A percentile compares a stretch with the other conserved stretches of the same genome.
These are phyloP conservation scores for Vigna mungo DNA, from an alignment of 306 rosid genomes.

Conservation along the genomic window DNA sequence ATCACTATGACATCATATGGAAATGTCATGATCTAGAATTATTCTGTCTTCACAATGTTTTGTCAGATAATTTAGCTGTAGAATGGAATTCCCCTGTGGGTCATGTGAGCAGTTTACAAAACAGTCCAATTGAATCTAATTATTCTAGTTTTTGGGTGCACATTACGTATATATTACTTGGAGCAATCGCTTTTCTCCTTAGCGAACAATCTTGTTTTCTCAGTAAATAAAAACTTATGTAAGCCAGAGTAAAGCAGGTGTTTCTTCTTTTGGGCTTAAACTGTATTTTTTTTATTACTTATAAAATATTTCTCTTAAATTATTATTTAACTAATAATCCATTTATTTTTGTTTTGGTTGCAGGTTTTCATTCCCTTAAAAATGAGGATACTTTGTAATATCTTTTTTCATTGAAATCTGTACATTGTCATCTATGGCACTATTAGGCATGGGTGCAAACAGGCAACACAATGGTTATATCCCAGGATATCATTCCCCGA, in stretches of 20 bases:
- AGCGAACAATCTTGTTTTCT: background rate
- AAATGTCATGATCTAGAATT: constrained; percentile 6
- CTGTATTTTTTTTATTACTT: background rate
- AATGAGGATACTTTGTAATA: constrained; percentile 31
- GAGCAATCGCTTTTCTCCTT: constrained; percentile 2
- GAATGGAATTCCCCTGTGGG: background rate
- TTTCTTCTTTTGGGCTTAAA: background rate
- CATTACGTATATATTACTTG: background rate
- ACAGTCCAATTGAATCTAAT: constrained; percentile 5
- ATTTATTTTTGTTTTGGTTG: constrained; percentile 29
- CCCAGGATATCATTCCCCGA: constrained; percentile 43
- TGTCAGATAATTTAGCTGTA: background rate
- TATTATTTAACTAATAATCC: background rate
- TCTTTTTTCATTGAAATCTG: constrained; percentile 40
- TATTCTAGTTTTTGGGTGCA: constrained; percentile 21
- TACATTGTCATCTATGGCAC: constrained; percentile 49
- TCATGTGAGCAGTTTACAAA: constrained; percentile 1
- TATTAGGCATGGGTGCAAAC: constrained; percentile 57
- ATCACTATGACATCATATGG: background rate
- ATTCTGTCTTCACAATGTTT: constrained; percentile 1
- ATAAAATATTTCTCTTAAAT: background rate
- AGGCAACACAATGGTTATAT: constrained; percentile 51
- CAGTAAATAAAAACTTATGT: background rate
- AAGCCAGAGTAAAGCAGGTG: background rate
- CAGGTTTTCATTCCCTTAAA: constrained; percentile 47